These are phyloP conservation scores for Curvularia spicifera DNA, from an alignment of 2,329 filamentous ascomycete species.

Conservation along the genomic window DNA sequence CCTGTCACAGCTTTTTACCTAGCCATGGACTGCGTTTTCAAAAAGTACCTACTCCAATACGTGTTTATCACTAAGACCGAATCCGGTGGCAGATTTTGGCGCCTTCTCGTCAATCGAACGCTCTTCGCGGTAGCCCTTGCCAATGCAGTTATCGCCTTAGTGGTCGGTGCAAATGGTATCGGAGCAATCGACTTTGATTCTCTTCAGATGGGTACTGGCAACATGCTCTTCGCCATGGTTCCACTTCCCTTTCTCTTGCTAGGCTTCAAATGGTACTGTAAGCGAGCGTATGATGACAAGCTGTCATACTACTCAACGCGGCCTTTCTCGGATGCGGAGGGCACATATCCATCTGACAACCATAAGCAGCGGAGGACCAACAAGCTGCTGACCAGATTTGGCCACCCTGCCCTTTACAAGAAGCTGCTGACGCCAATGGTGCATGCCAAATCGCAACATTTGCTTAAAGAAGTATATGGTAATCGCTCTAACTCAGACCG, in stretches of 20 bases:
- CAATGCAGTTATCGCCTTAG: conserved; percentile 78
- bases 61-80: conserved; percentile 97
- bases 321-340: conserved; percentile 56
- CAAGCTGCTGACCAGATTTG: conserved; percentile 76
- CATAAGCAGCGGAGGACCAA: conserved; percentile 55
- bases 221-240: conserved; percentile 71
- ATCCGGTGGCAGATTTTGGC: conserved; percentile 91
- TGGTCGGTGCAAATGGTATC: conserved; percentile 72
- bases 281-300: conserved; percentile 74
- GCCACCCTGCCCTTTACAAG: conserved; percentile 88
- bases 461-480: conserved; percentile 81
- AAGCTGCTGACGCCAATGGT: conserved; percentile 74
- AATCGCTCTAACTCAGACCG: conserved; percentile 70
- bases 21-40: conserved; percentile 80
- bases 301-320: conserved; percentile 78
- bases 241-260: conserved; percentile 80
- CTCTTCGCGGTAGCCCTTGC: conserved; percentile 79
- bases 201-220: conserved; percentile 25
- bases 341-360: conserved; percentile 52
- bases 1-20: conserved; percentile 90
- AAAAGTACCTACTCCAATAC: conserved; percentile 86
- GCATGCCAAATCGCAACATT: conserved; percentile 83
- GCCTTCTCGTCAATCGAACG: conserved; percentile 87
- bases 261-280: conserved; percentile 85
- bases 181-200: conserved; percentile 50